Conservation (phyloP, 768 basidiomycete genomes). For the Macrocybe gigantea region DNA sequence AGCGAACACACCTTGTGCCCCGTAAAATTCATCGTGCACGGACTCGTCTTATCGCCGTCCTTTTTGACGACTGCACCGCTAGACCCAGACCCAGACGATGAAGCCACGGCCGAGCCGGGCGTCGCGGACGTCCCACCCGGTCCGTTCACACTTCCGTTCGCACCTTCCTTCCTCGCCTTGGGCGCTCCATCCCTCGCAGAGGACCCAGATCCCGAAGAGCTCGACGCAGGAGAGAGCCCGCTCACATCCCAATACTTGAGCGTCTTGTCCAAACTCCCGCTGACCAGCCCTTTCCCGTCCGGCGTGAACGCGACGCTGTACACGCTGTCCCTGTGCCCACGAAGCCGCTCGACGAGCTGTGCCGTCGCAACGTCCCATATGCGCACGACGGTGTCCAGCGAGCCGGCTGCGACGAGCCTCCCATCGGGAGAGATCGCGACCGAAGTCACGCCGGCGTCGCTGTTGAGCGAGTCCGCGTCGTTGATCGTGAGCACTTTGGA, state of each 20-base stretch:
- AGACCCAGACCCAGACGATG: slow-evolving; percentile 14
- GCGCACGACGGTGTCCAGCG: slow-evolving; percentile 69
- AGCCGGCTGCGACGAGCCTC: slow-evolving; percentile 57
- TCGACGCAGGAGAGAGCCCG: slow-evolving; percentile 31
- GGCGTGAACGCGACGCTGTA: slow-evolving; percentile 91
- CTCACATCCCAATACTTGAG: slow-evolving; percentile 85
- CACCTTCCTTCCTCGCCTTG: slow-evolving; percentile 42
- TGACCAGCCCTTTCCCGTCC: slow-evolving; percentile 85
- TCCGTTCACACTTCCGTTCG: slow-evolving; percentile 19
- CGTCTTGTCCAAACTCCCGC: slow-evolving; percentile 87
- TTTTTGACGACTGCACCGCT: slow-evolving; percentile 10
- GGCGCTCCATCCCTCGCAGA: slow-evolving; percentile 45
- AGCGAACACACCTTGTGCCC: slow-evolving; percentile 74
- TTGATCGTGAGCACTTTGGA: slow-evolving; percentile 42
- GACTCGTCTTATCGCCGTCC: slow-evolving; percentile 46
- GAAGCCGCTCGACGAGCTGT: slow-evolving; percentile 58
- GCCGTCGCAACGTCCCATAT: slow-evolving; percentile 78
- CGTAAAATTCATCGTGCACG: slow-evolving; percentile 76
- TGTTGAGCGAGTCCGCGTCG: slow-evolving; percentile 41
- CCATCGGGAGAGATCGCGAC: slow-evolving; percentile 78
- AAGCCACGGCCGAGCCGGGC: slow-evolving; percentile 13
- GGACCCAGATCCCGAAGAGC: background rate
- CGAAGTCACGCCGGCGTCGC: slow-evolving; percentile 64
- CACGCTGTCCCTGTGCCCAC: slow-evolving; percentile 79
- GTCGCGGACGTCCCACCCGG: background rate